Percentiles rank a stretch among this genome's conserved stretches.
Conservation (phyloP, 2,329 filamentous ascomycete species). For the Aspergillus chevalieri region DNA sequence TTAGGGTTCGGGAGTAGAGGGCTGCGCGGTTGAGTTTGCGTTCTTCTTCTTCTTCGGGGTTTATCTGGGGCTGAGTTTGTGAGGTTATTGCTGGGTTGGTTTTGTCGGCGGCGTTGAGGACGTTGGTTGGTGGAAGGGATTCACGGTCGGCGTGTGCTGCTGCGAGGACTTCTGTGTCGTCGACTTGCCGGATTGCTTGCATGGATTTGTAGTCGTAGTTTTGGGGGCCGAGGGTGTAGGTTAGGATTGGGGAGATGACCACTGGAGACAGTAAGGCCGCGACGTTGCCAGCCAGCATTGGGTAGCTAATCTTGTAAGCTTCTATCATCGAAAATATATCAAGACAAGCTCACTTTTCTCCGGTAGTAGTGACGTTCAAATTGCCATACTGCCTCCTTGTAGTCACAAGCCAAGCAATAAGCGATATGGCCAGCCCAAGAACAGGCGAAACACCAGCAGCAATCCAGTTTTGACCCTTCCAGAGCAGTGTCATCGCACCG, state of each 20-base stretch:
- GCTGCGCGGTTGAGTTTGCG: slow-evolving; percentile 50
- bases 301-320: slow-evolving; percentile 41
- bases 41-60: slow-evolving; percentile 40
- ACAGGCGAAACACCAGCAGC: slow-evolving; percentile 65
- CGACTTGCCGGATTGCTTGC: slow-evolving; percentile 68
- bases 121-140: slow-evolving; percentile 49
- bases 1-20: slow-evolving; percentile 51
- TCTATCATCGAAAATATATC: background rate
- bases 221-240: slow-evolving; percentile 60
- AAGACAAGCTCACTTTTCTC: slow-evolving; percentile 54
- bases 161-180: slow-evolving; percentile 66
- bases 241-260: slow-evolving; percentile 70
- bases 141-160: slow-evolving; percentile 62
- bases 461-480: slow-evolving; percentile 71
- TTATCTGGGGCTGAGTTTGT: slow-evolving; percentile 5
- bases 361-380: slow-evolving; percentile 68
- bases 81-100: background rate
- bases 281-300: slow-evolving; percentile 84
- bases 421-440: slow-evolving; percentile 60
- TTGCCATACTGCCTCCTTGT: slow-evolving; percentile 62
- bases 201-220: slow-evolving; percentile 85
- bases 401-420: slow-evolving; percentile 74
- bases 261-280: slow-evolving; percentile 71
- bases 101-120: slow-evolving; percentile 19
- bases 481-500: slow-evolving; percentile 71